Evolutionary conservation across 306 rosid genomes (phyloP), one percentile per base, ranked within the genome.

Genomic region (Nissolia schottii): DNA sequence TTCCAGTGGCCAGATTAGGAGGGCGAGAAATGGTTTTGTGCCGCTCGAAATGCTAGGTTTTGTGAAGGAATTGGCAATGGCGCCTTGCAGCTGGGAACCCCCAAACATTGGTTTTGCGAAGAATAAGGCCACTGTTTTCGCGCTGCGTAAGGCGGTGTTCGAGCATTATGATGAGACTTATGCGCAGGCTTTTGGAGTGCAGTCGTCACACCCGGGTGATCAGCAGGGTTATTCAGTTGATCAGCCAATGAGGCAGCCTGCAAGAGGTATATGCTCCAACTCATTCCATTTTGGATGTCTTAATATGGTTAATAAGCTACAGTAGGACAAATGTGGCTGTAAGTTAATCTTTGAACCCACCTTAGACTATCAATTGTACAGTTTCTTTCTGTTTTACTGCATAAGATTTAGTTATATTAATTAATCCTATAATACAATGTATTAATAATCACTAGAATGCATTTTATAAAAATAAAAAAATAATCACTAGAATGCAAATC

Each of bases 81-180:
- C 84, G 31, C 97, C 98, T 0, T 64, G 58, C 23, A 67, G 58
- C 25, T 84, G 82, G 9, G 88, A 85, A 7, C 72, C 53, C 1
- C 71, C 78, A 61, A 79, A 79, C 82, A 87, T 91, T 15, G 64
- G 15, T 32, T 94, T 89, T 58, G 27, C 46, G 48, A 86, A 83
- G 85, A 80, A 84, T 54, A 94, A 81, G 77, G 95, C 97, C 22
- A 82, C 86, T 0, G 74, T 84, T 12, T 85, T 77, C 16, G 79
- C 87, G 0, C 85, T 81, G 58, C 78, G 98, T 1, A 85, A 75
- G 75, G 86, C 90, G 0, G 90, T 89, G 56, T 94, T 87, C 77
- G 97, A 94, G 76, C 96, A 94, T 73, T 79, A 69, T 73, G 98
- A 94, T 69, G 97, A 87, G 81, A 91, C 98, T 8, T 94, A 94